Evolutionary conservation across 2,329 filamentous ascomycete genomes (phyloP).

Genomic region (Cytospora mali): DNA sequence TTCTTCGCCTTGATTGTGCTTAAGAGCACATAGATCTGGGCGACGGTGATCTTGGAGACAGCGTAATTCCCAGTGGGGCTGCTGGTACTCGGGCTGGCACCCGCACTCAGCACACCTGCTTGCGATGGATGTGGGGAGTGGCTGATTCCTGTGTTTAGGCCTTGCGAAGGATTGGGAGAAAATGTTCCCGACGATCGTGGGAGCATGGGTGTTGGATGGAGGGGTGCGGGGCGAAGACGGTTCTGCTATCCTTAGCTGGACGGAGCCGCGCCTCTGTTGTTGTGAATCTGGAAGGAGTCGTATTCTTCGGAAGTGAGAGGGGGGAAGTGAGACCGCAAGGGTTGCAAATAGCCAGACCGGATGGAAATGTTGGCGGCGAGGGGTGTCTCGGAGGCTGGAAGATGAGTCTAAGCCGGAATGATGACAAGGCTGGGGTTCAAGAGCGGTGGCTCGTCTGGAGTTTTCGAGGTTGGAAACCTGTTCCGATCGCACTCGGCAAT

Average conservation of each 20-base stretch:
- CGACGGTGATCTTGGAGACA: constrained; percentile 90
- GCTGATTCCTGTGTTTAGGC: constrained; percentile 57
- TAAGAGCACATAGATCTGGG: constrained; percentile 91
- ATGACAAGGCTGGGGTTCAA: not conserved
- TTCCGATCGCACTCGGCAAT: constrained; percentile 17
- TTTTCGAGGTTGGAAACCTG: constrained; percentile 10
- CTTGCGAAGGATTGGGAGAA: constrained; percentile 62
- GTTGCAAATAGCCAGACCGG: not conserved
- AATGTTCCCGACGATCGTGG: constrained; percentile 65
- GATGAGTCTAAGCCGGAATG: not conserved
- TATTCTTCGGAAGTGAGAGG: constrained; percentile 1
- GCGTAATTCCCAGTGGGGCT: constrained; percentile 66
- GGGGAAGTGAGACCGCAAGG: not conserved
- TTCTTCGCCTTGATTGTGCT: constrained; percentile 95
- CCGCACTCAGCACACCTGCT: constrained; percentile 59
- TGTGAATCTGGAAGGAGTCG: constrained; percentile 6
- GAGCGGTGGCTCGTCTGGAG: not conserved
- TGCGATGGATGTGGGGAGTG: constrained; percentile 62
- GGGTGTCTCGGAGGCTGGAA: not conserved
- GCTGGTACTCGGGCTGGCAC: constrained; percentile 62
- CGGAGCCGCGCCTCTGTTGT: constrained; percentile 33
- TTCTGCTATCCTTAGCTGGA: constrained; percentile 36
- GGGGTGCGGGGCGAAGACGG: constrained; percentile 33
- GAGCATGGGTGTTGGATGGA: constrained; percentile 51
- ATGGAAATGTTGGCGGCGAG: not conserved